Evolutionary conservation across 1,284 basidiomycete genomes (phyloP), one percentile per base, ranked within the genome.

Genomic region (Papiliotrema nemorosa): DNA sequence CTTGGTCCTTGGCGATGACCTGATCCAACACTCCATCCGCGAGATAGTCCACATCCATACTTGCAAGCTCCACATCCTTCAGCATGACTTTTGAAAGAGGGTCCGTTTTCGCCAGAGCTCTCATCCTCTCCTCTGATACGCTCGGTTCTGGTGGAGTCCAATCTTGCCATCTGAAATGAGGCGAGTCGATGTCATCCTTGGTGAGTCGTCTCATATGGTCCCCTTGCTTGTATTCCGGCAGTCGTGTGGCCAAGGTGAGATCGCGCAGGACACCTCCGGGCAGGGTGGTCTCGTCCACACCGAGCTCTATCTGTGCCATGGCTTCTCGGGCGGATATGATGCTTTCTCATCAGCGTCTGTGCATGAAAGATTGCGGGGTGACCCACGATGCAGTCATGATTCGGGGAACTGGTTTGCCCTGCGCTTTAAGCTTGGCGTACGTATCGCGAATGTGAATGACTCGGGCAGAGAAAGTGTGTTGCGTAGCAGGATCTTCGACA

Each of bases 371-470:
- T 20, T 21, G 24, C 26, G 10, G 35, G n/a, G 25, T 5, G n/a
- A 64, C 61, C 55, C 44, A 69, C 58, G 57, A 58, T 13, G 67
- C 67, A 16, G 60, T 55, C 53, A 66, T 68, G 62, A 64, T 67
- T 21, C 59, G 54, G 20, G 66, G 66, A 39, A 58, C 57, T 0
- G 49, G 39, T 44, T 60, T 54, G 43, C 64, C 63, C 46, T 59
- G 50, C 21, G 54, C 58, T 37, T 49, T 42, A 9, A 65, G 47
- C 16, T 55, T 40, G 52, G 60, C 56, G 39, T 62, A 68, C 10
- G 58, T 56, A 31, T 58, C 55, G 21, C 66, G 58, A 38, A 70
- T 69, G 36, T 64, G 65, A 34, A 61, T 54, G 52, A 63, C 58
- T 14, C 67, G 60, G 31, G 50, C 33, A 0, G 66, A 54, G 54